These are phyloP conservation scores for Talinum fruticosum DNA, from an alignment of 148 eudicot genomes.

Conservation along the genomic window DNA sequence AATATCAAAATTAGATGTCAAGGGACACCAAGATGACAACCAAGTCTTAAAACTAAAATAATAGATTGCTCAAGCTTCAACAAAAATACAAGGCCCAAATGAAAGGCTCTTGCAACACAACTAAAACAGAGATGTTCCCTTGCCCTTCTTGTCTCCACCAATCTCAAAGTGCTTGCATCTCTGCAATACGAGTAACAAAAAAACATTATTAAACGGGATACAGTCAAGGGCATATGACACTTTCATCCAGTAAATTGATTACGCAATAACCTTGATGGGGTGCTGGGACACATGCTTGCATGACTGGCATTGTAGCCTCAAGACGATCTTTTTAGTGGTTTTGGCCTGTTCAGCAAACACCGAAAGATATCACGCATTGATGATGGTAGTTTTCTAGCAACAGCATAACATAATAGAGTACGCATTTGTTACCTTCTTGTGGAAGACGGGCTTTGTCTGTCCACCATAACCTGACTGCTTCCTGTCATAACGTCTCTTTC, in stretches of 20 bases:
- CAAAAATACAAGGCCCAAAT: neutral
- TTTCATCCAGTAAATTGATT: neutral
- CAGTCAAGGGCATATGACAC: neutral
- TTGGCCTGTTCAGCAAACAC: constrained; percentile 44
- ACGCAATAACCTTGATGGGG: constrained; percentile 57
- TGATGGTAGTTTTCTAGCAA: neutral
- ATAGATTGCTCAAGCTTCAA: neutral
- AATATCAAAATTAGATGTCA: neutral
- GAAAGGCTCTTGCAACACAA: neutral
- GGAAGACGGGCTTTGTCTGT: constrained; percentile 86
- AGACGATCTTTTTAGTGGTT: constrained; percentile 77
- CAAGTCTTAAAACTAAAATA: neutral
- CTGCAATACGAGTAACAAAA: constrained; percentile 28
- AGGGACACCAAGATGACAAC: neutral
- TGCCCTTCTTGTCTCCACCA: constrained; percentile 73
- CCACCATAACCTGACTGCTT: constrained; percentile 90
- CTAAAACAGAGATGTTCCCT: constrained; percentile 53
- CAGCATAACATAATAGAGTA: neutral
- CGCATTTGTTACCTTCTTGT: constrained; percentile 67
- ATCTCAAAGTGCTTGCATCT: constrained; percentile 65
- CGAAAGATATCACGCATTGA: neutral
- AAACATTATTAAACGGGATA: neutral
- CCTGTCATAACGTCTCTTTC: constrained; percentile 81
- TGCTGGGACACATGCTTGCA: constrained; percentile 87
- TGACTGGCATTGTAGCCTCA: constrained; percentile 82